Evolutionary conservation across 257 asterid genomes (phyloP).

Genomic region (Linaria vulgaris): DNA sequence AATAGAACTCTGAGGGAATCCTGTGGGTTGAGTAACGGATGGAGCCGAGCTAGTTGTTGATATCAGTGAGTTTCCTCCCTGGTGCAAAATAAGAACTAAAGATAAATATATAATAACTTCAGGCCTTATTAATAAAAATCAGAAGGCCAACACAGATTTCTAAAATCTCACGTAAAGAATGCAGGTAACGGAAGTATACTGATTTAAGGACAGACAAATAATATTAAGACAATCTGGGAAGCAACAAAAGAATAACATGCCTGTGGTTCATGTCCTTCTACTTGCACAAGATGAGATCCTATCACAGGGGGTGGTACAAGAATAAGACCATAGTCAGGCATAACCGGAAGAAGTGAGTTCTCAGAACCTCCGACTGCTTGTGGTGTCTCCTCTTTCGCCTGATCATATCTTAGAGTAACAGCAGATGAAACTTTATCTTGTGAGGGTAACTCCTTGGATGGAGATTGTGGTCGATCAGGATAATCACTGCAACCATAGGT

Average conservation of each 20-base stretch:
- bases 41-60: slow-evolving; percentile 38
- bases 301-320: slow-evolving; percentile 42
- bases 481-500: slow-evolving; percentile 28
- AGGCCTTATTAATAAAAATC: slow-evolving; percentile 4
- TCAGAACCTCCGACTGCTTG: slow-evolving; percentile 37
- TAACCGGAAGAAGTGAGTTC: slow-evolving; percentile 38
- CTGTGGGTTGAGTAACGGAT: slow-evolving; percentile 39
- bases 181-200: not conserved
- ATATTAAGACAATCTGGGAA: slow-evolving; percentile 9
- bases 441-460: slow-evolving; percentile 25
- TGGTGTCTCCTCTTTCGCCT: slow-evolving; percentile 35
- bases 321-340: slow-evolving; percentile 44
- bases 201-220: not conserved
- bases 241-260: slow-evolving; percentile 23
- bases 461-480: slow-evolving; percentile 33
- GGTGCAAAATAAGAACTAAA: not conserved
- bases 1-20: slow-evolving; percentile 40
- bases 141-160: slow-evolving; percentile 4
- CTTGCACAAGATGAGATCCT: slow-evolving; percentile 37
- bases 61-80: slow-evolving; percentile 44
- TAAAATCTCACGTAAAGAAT: not conserved
- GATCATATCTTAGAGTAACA: slow-evolving; percentile 33
- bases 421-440: slow-evolving; percentile 36
- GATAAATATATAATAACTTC: not conserved
- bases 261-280: slow-evolving; percentile 47